Evolutionary conservation across 176 grass and related monocot species (phyloP).

Genomic region (Alloteropsis semialata): DNA sequence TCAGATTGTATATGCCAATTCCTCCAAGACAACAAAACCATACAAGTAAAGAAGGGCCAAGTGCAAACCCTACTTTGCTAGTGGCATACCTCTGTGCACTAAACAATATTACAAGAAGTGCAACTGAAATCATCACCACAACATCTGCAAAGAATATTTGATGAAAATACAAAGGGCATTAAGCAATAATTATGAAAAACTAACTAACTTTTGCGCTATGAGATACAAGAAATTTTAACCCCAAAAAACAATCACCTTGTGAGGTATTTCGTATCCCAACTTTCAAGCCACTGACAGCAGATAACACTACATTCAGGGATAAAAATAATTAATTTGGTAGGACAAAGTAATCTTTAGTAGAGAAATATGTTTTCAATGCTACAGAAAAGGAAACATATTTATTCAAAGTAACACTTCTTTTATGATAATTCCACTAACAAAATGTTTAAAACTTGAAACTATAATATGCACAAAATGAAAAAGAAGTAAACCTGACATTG

Average conservation of each 20-base stretch:
- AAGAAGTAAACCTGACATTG: constrained; percentile 87
- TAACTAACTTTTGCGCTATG: not conserved
- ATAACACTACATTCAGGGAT: constrained; percentile 64
- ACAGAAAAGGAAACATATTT: not conserved
- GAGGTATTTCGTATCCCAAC: constrained; percentile 64
- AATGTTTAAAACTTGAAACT: not conserved
- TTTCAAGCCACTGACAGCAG: constrained; percentile 90
- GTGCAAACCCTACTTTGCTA: constrained; percentile 87
- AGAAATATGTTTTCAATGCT: not conserved
- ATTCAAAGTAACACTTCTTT: constrained; percentile 2
- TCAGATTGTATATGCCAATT: constrained; percentile 85
- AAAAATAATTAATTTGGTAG: constrained; percentile 15
- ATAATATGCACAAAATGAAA: constrained; percentile 10
- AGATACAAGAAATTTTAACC: not conserved
- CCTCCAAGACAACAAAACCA: constrained; percentile 95
- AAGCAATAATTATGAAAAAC: not conserved
- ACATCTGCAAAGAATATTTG: constrained; percentile 55
- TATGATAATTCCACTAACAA: not conserved
- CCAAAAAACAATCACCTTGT: constrained; percentile 53
- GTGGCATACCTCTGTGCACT: constrained; percentile 85
- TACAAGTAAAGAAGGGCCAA: constrained; percentile 89
- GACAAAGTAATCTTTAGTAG: not conserved
- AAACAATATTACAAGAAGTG: constrained; percentile 87
- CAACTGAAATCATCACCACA: constrained; percentile 89
- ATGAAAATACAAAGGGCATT: not conserved